Base-by-base conservation (phyloP, 2,329 filamentous ascomycete genomes). In the Penicillium expansum region DNA sequence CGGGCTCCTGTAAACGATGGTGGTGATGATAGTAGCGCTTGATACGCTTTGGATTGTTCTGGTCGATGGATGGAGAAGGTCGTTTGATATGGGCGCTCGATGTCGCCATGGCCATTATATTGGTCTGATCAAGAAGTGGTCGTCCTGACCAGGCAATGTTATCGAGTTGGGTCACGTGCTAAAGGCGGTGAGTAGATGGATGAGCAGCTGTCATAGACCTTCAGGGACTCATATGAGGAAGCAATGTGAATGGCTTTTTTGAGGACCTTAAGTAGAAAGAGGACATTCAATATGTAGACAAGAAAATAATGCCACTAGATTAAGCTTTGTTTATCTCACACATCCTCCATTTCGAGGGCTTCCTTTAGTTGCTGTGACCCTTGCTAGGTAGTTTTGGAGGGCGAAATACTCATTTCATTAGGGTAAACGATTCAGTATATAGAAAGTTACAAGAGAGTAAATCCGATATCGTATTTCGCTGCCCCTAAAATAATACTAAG, bases 1-100 rank as follows among this genome's bases (percentile, higher is more conserved):
- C 60, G 5, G 73, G 74, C 30, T 69, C 66, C 39, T 68, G 70
- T 39, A 80, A 63, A 29, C 71, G 68, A 67, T 80, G 77, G 35
- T 77, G 72, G 49, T 74, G 77, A 56, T 75, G 74, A 56, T 78
- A 79, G 9, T 68, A 63, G 24, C 71, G 68, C 58, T 73, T 76
- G 20, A 68, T 61, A 43, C 71, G 70, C 60, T 77, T 78, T 4
- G 48, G 43, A 5, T 67, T 60, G 3, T 58, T 41, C 2, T 60
- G 60, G 38, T 67, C 61, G 13, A 64, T 38, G 10, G 66, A 65
- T 4, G 72, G 67, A 1, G 69, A 70, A 6, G 67, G 65, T 32
- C 74, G 71, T 61, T 77, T 77, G 55, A 72, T 37, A 18, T 67
- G 62, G 33, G 64, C 60, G 58, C 63, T 60, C 32, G 67, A 62